These are phyloP conservation scores for Phytopythium helicoides DNA, from an alignment of 352 stramenopile species.

Conservation along the genomic window DNA sequence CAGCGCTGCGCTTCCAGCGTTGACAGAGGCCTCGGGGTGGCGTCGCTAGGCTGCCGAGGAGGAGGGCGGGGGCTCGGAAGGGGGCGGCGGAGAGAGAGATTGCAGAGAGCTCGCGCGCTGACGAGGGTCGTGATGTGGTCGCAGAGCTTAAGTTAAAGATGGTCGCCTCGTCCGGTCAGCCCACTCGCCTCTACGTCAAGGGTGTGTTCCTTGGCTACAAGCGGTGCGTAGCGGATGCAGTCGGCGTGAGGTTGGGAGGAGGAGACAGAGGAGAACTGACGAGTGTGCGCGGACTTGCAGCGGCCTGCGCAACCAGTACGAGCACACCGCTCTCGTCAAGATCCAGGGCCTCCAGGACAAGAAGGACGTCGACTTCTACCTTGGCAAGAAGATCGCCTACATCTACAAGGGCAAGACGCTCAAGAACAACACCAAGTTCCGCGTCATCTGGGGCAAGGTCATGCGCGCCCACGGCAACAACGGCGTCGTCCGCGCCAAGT, in stretches of 20 bases:
- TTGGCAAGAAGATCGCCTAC: constrained; percentile 99
- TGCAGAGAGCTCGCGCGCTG: background rate
- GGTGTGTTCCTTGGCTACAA: constrained; percentile 99
- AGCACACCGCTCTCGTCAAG: constrained; percentile 98
- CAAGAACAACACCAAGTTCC: constrained; percentile 97
- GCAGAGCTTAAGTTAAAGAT: constrained; percentile 85
- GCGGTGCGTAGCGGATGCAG: constrained; percentile 50
- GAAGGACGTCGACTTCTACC: constrained; percentile 98
- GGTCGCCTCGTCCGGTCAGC: constrained; percentile 89
- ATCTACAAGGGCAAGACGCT: constrained; percentile 98
- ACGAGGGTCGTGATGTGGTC: constrained; percentile 10
- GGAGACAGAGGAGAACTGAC: background rate
- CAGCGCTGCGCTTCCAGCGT: no score
- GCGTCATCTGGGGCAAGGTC: constrained; percentile 99
- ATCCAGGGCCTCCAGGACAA: constrained; percentile 98
- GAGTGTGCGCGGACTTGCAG: constrained; percentile 11
- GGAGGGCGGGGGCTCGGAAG: background rate
- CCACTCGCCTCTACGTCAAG: constrained; percentile 98
- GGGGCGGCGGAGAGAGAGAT: background rate
- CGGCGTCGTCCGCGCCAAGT: constrained; percentile 98
- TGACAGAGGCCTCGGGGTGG: no score
- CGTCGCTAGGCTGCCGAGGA: no score
- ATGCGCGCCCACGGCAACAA: constrained; percentile 97
- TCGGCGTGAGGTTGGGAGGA: background rate
- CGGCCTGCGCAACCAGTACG: constrained; percentile 97